Evolutionary conservation across 1,284 basidiomycete genomes (phyloP).

Genomic region (Cutaneotrichosporon daszewskae): DNA sequence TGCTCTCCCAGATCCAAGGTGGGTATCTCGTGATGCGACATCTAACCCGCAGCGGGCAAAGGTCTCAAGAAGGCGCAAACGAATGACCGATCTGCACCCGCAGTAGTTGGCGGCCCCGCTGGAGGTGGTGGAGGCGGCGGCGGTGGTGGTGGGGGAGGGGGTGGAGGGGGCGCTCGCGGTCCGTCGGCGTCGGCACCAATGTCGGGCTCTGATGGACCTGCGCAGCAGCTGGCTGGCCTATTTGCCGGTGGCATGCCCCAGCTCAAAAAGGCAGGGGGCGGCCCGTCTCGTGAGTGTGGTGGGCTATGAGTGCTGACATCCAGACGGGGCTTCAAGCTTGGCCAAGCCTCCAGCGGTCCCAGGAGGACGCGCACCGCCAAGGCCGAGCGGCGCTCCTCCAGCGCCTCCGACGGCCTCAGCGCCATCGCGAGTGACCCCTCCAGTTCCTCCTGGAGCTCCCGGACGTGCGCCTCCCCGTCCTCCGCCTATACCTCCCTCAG

Average conservation of each 20-base stretch:
- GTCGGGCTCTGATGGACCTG: constrained; percentile 27
- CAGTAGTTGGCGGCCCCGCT: constrained; percentile 13
- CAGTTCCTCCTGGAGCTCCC: constrained; percentile 14
- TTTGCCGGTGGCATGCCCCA: constrained; percentile 90
- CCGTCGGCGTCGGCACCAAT: constrained; percentile 14
- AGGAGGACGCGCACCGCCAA: constrained; percentile 51
- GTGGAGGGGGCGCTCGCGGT: constrained; percentile 15
- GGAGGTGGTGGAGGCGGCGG: constrained; percentile 46
- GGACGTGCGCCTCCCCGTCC: constrained; percentile 17
- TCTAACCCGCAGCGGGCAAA: constrained; percentile 56
- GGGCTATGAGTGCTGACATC: not conserved
- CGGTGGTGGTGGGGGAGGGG: constrained; percentile 45
- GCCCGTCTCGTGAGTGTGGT: constrained; percentile 49
- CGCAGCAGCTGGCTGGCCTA: constrained; percentile 71
- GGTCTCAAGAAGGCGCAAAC: constrained; percentile 72
- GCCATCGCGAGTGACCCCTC: constrained; percentile 2
- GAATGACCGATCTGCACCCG: constrained; percentile 63
- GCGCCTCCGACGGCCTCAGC: constrained; percentile 10
- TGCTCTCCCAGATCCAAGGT: constrained; percentile 43
- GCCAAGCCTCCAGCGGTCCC: constrained; percentile 27
- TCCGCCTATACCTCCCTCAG: constrained; percentile 7
- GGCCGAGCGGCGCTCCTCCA: constrained; percentile 55
- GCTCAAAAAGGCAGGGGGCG: constrained; percentile 66
- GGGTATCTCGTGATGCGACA: constrained; percentile 3
- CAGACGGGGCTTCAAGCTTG: constrained; percentile 7